Evolutionary conservation across 768 basidiomycete species (phyloP).

Genomic region (Macrolepiota dolichaula): DNA sequence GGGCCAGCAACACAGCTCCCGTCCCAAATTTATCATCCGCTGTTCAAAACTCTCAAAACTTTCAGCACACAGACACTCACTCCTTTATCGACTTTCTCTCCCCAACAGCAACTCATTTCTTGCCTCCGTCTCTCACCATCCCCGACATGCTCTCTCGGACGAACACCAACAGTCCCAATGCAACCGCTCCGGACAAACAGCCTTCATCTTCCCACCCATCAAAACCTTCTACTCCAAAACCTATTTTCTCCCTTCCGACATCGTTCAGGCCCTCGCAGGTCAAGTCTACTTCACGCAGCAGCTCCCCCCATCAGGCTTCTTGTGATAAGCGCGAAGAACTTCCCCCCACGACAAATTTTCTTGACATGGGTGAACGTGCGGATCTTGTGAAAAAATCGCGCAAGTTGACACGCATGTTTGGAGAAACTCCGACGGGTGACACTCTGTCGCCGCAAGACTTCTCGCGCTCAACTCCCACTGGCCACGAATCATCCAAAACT

Average conservation of each 20-base stretch:
- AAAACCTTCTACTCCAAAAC: slow-evolving; percentile 44
- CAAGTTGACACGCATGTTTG: slow-evolving; percentile 81
- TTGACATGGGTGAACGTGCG: slow-evolving; percentile 61
- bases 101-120: slow-evolving; percentile 13
- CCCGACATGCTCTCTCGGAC: slow-evolving; percentile 14
- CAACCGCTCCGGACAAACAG: slow-evolving; percentile 22
- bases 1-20: slow-evolving; percentile 20
- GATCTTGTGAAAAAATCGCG: slow-evolving; percentile 70
- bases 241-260: slow-evolving; percentile 35
- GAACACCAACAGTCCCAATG: slow-evolving; percentile 17
- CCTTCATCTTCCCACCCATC: slow-evolving; percentile 38
- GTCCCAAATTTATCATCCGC: slow-evolving; percentile 21
- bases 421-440: slow-evolving; percentile 55
- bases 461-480: slow-evolving; percentile 3
- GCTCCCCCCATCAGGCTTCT: slow-evolving; percentile 11
- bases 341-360: slow-evolving; percentile 67
- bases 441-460: slow-evolving; percentile 29
- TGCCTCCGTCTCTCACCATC: background rate
- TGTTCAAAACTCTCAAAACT: background rate
- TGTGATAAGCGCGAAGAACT: slow-evolving; percentile 20
- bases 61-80: slow-evolving; percentile 17
- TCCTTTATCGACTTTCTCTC: slow-evolving; percentile 35
- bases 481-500: background rate
- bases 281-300: slow-evolving; percentile 17
- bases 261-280: slow-evolving; percentile 18